Conservation (phyloP, 2,329 filamentous ascomycete genomes). For the Ceratocystis cubensis region DNA sequence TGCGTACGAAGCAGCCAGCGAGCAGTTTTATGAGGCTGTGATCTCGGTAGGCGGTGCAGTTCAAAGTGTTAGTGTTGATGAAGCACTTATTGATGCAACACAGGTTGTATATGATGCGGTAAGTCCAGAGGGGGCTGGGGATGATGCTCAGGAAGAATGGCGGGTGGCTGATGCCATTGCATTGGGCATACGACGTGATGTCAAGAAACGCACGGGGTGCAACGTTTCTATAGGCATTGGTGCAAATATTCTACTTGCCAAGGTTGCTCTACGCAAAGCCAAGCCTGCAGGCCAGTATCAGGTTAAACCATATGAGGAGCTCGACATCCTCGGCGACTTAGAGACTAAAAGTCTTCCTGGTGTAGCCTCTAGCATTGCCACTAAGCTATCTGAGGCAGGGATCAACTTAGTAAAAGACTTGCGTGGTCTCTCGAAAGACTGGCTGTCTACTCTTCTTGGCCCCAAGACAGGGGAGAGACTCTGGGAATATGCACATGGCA, state of each 20-base stretch:
- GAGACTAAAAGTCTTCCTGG: conserved; percentile 74
- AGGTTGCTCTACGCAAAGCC: conserved; percentile 76
- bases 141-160: conserved; percentile 49
- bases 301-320: conserved; percentile 65
- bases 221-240: conserved; percentile 89
- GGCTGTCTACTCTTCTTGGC: conserved; percentile 58
- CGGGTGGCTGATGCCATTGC: conserved; percentile 60
- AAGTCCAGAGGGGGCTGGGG: conserved; percentile 46
- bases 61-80: conserved; percentile 94
- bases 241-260: conserved; percentile 78
- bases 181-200: conserved; percentile 48
- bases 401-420: conserved; percentile 75
- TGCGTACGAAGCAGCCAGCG: conserved; percentile 84
- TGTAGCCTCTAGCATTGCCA: conserved; percentile 79
- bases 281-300: conserved; percentile 92
- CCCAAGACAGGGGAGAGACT: conserved; percentile 88
- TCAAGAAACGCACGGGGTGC: conserved; percentile 67
- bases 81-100: conserved; percentile 79
- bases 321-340: conserved; percentile 64
- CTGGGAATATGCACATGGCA: conserved; percentile 79
- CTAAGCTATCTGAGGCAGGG: conserved; percentile 77
- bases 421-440: conserved; percentile 62
- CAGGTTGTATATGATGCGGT: conserved; percentile 51
- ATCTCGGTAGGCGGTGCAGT: conserved; percentile 68
- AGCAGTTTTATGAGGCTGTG: conserved; percentile 74